Base-by-base conservation (phyloP, 345 rosid species). In the Euphorbia peplus region DNA sequence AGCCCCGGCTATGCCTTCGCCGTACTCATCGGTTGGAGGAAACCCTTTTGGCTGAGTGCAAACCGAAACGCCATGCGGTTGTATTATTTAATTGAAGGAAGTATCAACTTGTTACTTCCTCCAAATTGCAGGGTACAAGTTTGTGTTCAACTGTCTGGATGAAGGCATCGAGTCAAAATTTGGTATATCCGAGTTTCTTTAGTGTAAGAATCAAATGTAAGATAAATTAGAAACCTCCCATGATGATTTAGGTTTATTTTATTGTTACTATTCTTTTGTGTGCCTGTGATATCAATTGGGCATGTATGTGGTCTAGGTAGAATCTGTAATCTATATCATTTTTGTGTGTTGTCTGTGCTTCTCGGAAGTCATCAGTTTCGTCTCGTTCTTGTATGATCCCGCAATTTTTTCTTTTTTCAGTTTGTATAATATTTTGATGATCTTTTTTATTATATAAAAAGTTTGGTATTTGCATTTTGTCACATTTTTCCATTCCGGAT, bases 21-120 rank as follows among this genome's bases (percentile, higher is more conserved):
- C 87, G 48, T 83, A 72, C 66, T 60, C 91, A 29, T 82, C 88
- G n/a, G 76, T 71, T 19, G 84, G 92, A 56, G 88, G 90, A 28
- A 89, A 85, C 79, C 90, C 96, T n/a, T 85, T 85, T 71, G 90
- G 89, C 48, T 87, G 79, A 84, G 69, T 21, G 25, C 12, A 16
- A 54, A 32, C 58, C 14, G 0, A 8, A n/a, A 62, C 50, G 1
- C 18, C 14, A 44, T 60, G 21, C 44, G 25, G 69, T 72, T 30
- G 41, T 56, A 47, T 59, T 32, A 56, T 65, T 32, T 10, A 29
- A 30, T 15, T 63, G 42, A 46, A 56, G 39, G 70, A 68, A 73
- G 81, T 83, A 84, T 73, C 73, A 54, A 56, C 83, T 72, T 70
- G 82, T 69, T 84, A 83, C 84, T 67, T 56, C 73, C 63, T 50